Evolutionary conservation across 306 rosid genomes (phyloP).

Genomic region (Prunus persica): DNA sequence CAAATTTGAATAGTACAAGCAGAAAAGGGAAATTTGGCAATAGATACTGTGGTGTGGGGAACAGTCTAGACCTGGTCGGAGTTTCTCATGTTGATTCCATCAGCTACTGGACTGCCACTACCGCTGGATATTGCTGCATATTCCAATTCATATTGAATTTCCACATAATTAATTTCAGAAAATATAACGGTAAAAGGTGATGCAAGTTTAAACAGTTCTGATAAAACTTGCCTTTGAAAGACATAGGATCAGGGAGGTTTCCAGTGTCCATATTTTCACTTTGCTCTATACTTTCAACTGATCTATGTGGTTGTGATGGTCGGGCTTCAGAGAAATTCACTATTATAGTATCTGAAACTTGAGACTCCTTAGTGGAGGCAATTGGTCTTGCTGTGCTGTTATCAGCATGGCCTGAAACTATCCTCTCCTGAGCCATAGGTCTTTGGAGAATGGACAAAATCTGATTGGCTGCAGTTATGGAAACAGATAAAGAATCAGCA

Average conservation of each 20-base stretch:
- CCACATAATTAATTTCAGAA: not conserved
- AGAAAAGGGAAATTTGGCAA: not conserved
- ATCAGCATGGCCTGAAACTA: conserved; percentile 26
- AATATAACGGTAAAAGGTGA: not conserved
- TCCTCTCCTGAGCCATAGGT: conserved; percentile 35
- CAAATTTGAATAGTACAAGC: not conserved
- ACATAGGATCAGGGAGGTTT: conserved; percentile 24
- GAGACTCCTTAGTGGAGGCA: conserved; percentile 26
- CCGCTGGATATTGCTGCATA: conserved; percentile 42
- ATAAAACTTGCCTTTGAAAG: conserved; percentile 44
- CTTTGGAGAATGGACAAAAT: conserved; percentile 70
- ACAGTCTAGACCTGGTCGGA: conserved; percentile 51
- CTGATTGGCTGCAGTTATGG: conserved; percentile 56
- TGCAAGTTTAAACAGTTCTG: conserved; percentile 19
- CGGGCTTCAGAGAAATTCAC: conserved; percentile 27
- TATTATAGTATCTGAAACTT: conserved; percentile 21
- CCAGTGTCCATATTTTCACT: conserved; percentile 17
- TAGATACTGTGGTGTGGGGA: conserved; percentile 7
- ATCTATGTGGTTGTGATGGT: conserved; percentile 11
- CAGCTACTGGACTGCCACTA: conserved; percentile 23
- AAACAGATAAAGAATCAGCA: conserved; percentile 15
- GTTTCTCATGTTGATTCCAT: conserved; percentile 24
- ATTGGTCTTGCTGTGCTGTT: conserved; percentile 18
- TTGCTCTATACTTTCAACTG: conserved; percentile 26
- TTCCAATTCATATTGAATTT: conserved; percentile 15